A percentile compares a stretch with the other conserved stretches of the same genome.
These are phyloP conservation scores for Penicillium sp. DNA, from an alignment of 2,329 filamentous ascomycete species.

Conservation along the genomic window DNA sequence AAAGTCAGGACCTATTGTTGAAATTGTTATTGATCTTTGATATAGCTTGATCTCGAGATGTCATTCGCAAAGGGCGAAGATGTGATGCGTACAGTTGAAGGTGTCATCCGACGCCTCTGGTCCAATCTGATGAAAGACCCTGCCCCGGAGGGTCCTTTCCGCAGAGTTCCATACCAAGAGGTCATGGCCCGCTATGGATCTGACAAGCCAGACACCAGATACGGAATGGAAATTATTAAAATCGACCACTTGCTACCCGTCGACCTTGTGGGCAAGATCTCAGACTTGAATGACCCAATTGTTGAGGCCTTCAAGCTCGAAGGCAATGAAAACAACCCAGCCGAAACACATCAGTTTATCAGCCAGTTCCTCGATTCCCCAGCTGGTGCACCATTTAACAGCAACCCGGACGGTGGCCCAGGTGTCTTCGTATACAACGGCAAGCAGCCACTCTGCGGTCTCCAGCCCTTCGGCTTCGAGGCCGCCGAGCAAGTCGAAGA, in stretches of 20 bases:
- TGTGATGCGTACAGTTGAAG: constrained; percentile 62
- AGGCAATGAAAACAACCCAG: constrained; percentile 48
- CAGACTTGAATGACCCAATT: constrained; percentile 64
- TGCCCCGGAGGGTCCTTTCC: constrained; percentile 51
- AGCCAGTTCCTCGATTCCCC: constrained; percentile 69
- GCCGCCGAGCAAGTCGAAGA: constrained; percentile 61
- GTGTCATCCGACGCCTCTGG: constrained; percentile 59
- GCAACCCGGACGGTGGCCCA: constrained; percentile 75
- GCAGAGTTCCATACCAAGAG: constrained; percentile 67
- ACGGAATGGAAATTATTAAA: constrained; percentile 65
- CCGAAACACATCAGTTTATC: constrained; percentile 62
- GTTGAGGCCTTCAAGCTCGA: constrained; percentile 73
- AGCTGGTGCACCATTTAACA: constrained; percentile 57
- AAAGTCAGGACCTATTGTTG: background rate
- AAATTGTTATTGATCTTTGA: background rate
- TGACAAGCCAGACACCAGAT: constrained; percentile 89
- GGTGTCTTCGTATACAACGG: constrained; percentile 76
- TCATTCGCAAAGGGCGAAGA: constrained; percentile 72
- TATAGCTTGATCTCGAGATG: constrained; percentile 87
- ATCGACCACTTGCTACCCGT: constrained; percentile 64
- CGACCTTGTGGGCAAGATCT: constrained; percentile 74
- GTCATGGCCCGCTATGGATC: constrained; percentile 80
- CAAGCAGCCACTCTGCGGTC: constrained; percentile 70
- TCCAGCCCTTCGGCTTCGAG: constrained; percentile 76
- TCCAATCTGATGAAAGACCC: constrained; percentile 47